These are phyloP conservation scores for Aspergillus ruber DNA, from an alignment of 2,329 filamentous ascomycete species.

Conservation along the genomic window DNA sequence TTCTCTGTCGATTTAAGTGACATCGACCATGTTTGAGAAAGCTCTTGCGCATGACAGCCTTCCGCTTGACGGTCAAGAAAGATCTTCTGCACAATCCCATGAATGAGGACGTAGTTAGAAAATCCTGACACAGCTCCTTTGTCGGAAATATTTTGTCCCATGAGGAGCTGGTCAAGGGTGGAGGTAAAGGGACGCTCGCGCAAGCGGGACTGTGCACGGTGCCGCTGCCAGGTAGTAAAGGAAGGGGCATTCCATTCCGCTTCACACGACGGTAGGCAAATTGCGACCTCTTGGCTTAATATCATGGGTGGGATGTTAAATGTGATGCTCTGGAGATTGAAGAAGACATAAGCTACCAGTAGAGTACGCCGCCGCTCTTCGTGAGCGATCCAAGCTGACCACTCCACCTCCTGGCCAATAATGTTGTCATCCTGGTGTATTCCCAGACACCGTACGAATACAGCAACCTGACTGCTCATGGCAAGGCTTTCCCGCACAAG, in stretches of 20 bases:
- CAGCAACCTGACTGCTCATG: constrained; percentile 5
- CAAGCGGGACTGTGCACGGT: neutral
- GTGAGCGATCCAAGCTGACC: constrained; percentile 8
- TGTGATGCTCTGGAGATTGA: constrained; percentile 12
- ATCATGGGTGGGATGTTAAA: constrained; percentile 11
- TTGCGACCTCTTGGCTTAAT: constrained; percentile 8
- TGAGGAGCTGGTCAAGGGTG: neutral
- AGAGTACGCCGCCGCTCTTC: constrained; percentile 11
- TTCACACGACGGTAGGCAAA: constrained; percentile 6
- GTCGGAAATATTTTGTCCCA: neutral
- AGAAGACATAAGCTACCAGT: constrained; percentile 11
- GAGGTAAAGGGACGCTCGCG: neutral
- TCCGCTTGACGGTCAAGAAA: constrained; percentile 52
- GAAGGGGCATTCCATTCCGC: constrained; percentile 6
- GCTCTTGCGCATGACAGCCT: neutral
- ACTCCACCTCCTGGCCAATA: constrained; percentile 41
- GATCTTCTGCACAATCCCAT: constrained; percentile 64
- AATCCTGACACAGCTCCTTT: constrained; percentile 35
- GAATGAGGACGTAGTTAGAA: constrained; percentile 63
- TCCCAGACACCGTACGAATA: constrained; percentile 36
- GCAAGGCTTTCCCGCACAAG: constrained; percentile 2
- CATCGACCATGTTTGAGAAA: neutral
- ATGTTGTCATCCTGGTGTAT: constrained; percentile 53
- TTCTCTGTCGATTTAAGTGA: neutral
- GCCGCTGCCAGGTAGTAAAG: constrained; percentile 3